Conservation (phyloP, 2,329 filamentous ascomycete species). For the Thermothelomyces thermophilus region DNA sequence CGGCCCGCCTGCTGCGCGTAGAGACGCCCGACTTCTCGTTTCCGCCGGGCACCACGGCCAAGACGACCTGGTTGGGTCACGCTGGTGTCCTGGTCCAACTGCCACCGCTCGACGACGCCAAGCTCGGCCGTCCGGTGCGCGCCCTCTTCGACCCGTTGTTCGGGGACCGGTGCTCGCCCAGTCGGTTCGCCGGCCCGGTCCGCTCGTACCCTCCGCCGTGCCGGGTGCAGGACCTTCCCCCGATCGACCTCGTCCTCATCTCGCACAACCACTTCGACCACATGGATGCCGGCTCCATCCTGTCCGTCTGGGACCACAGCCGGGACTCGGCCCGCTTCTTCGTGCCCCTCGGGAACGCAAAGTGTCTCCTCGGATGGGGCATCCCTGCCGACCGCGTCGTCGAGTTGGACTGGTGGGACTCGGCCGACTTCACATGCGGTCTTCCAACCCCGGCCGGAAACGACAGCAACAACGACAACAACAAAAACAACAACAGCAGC, state of each 20-base stretch:
- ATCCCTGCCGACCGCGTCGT: conserved; percentile 50
- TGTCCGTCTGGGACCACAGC: conserved; percentile 32
- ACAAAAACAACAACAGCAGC: too few species aligned
- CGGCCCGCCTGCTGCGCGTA: conserved; percentile 18
- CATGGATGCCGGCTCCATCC: conserved; percentile 41
- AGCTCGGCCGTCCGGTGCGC: conserved; percentile 35
- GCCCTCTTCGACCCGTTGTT: conserved; percentile 47
- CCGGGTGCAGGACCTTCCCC: conserved; percentile 40
- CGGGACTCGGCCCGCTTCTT: conserved; percentile 50
- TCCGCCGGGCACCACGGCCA: conserved; percentile 16
- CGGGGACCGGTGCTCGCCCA: conserved; percentile 41
- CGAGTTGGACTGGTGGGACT: conserved; percentile 73
- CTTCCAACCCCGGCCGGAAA: too few species aligned
- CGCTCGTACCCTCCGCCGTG: conserved; percentile 47
- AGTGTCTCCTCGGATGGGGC: conserved; percentile 56
- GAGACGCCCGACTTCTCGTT: conserved; percentile 24
- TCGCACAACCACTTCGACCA: conserved; percentile 54
- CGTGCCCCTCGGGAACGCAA: conserved; percentile 58
- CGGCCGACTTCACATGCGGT: conserved; percentile 53
- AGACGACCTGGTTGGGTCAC: conserved; percentile 67
- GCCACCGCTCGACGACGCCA: conserved; percentile 31
- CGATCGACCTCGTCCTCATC: conserved; percentile 45
- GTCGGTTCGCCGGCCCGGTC: conserved; percentile 41
- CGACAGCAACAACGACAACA: too few species aligned
- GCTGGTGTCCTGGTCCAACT: conserved; percentile 69